Evolutionary conservation across 345 rosid genomes (phyloP), one percentile per base, ranked within the genome.

Genomic region (Geranium brycei): DNA sequence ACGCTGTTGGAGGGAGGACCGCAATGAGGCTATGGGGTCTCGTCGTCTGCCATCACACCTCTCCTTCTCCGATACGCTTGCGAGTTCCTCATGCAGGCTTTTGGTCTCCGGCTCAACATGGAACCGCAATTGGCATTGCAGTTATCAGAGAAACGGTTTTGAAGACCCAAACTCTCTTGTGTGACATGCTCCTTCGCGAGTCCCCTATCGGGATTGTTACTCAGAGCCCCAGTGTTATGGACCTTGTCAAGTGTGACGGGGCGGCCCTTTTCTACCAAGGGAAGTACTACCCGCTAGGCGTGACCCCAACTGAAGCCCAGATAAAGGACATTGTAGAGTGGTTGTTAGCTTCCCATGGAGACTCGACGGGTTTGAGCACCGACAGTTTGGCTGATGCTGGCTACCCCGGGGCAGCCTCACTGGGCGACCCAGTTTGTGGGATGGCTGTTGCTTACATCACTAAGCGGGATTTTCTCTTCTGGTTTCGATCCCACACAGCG

Each of bases 121-220:
- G 99, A 95, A 69, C 73, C 91, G 85, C 99, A 95, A 71, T 78
- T 95, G 71, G 95, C 93, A 1, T 72, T 89, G 56, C 99, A 91
- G 66, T 31, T 91, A 76, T 88, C 84, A 0, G 99, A 95, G 75
- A 91, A 95, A 63, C 99, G 69, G 91, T 95, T 72, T 74, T 95
- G 66, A 87, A 85, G 82, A 95, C 91, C 68, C 99, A 95, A 71
- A 95, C 97, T 16, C 80, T 95, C 62, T 74, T 91, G 63, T 91
- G 99, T 56, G 99, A 95, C 76, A 91, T 91, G 99, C 95, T 95
- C 69, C 89, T 95, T 66, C 91, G 97, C 53, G 97, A 95, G 61
- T 87, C 99, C 5, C 99, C 97, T 4, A n/a, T 85, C 40, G 97
- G 93, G 28, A 88, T 95, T 76, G 83, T 87, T 64, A 88, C 97